phyloP scores from a whole-genome alignment of 495 filamentous ascomycete genomes.

The Penicillium steckii region DNA sequence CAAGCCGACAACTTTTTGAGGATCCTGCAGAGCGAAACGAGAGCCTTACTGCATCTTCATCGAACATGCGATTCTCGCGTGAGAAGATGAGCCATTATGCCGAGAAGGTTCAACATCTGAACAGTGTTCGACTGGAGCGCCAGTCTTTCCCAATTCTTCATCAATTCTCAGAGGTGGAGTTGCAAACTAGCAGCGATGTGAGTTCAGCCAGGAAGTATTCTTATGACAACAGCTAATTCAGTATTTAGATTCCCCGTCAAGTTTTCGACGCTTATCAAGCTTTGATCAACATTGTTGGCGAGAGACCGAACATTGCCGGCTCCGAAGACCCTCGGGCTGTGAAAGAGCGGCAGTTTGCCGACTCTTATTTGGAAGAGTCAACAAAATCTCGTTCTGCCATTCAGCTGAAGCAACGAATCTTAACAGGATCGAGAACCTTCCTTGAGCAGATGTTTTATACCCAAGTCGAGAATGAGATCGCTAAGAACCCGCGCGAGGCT shows the following conservation, averaged over 20 bases:
- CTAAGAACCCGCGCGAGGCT: conserved; percentile 82
- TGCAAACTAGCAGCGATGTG: conserved; percentile 63
- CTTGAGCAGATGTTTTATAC: conserved; percentile 73
- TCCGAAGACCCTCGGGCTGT: conserved; percentile 53
- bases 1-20: conserved; percentile 58
- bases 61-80: conserved; percentile 69
- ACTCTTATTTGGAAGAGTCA: conserved; percentile 69
- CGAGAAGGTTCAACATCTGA: conserved; percentile 73
- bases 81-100: conserved; percentile 79
- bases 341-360: conserved; percentile 73
- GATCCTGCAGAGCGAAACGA: conserved; percentile 60
- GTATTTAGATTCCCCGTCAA: conserved; percentile 55
- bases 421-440: conserved; percentile 72
- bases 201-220: conserved; percentile 13
- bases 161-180: conserved; percentile 70
- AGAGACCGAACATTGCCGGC: conserved; percentile 54
- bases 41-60: conserved; percentile 39
- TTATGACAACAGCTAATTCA: conserved; percentile 10
- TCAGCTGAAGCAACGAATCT: conserved; percentile 67
- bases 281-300: conserved; percentile 68
- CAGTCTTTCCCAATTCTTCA: conserved; percentile 66
- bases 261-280: conserved; percentile 77
- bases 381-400: conserved; percentile 59
- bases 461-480: conserved; percentile 70
- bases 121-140: conserved; percentile 64